A percentile compares a stretch with the other conserved stretches of the same genome.
These are phyloP conservation scores for Albophoma yamanashiensis DNA, from an alignment of 2,329 filamentous ascomycete genomes.

Conservation along the genomic window DNA sequence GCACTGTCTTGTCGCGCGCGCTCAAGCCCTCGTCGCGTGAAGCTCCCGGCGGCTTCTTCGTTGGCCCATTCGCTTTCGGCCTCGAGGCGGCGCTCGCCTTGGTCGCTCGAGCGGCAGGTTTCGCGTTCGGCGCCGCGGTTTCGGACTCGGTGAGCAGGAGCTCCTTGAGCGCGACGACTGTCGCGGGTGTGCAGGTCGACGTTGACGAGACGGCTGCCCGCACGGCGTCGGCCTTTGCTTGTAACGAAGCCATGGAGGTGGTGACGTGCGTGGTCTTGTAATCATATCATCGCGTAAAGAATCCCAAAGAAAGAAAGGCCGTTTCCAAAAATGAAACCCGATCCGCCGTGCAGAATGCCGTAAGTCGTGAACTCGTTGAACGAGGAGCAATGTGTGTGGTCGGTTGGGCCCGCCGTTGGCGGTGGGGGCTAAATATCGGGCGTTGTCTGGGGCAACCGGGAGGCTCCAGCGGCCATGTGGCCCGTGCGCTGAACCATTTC, in stretches of 20 bases:
- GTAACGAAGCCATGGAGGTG: slow-evolving; percentile 30
- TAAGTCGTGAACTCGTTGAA: slow-evolving; percentile 4
- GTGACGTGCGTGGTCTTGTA: slow-evolving; percentile 14
- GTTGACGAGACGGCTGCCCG: slow-evolving; percentile 42
- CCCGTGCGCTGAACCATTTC: not conserved
- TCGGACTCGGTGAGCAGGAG: slow-evolving; percentile 27
- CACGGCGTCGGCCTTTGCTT: slow-evolving; percentile 35
- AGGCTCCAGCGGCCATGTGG: not conserved
- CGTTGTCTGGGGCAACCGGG: slow-evolving; percentile 26
- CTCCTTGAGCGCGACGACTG: slow-evolving; percentile 36
- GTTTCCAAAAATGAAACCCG: slow-evolving; percentile 13
- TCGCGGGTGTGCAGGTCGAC: slow-evolving; percentile 41
- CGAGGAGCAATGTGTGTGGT: slow-evolving; percentile 3
- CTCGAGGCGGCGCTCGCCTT: slow-evolving; percentile 16
- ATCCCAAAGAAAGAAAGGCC: slow-evolving; percentile 4
- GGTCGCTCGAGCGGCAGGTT: slow-evolving; percentile 14
- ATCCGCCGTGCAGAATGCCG: slow-evolving; percentile 11
- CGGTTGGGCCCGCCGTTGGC: not conserved
- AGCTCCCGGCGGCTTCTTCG: slow-evolving; percentile 5
- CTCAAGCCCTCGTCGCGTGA: slow-evolving; percentile 18
- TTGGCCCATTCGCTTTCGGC: slow-evolving; percentile 10
- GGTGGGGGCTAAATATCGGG: slow-evolving; percentile 19
- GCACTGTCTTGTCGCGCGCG: slow-evolving; percentile 46
- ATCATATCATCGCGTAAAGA: slow-evolving; percentile 20
- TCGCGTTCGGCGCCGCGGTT: slow-evolving; percentile 11